These are phyloP conservation scores for Limnomonas spitsbergensis DNA, from an alignment of 139 green algal genomes.

Conservation along the genomic window DNA sequence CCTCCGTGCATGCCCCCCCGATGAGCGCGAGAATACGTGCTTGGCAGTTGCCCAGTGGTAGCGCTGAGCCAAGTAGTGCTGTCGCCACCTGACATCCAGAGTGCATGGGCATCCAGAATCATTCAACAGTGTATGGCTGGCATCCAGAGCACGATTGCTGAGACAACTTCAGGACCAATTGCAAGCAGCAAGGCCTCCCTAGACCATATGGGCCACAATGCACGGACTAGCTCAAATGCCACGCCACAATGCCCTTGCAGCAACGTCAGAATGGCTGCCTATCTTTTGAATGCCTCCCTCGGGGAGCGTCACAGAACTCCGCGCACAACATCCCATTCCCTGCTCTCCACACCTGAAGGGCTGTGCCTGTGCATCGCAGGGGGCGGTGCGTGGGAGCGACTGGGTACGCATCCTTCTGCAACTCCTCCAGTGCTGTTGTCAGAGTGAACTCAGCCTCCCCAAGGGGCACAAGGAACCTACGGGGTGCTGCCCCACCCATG, in stretches of 20 bases:
- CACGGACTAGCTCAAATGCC: too few species aligned
- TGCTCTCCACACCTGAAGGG: conserved; percentile 77
- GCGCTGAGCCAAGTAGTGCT: conserved; percentile 71
- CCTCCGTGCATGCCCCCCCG: conserved; percentile 89
- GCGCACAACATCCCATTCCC: too few species aligned
- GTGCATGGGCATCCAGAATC: too few species aligned
- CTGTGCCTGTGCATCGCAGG: conserved; percentile 85
- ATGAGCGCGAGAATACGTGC: conserved; percentile 88
- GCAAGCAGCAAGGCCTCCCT: too few species aligned
- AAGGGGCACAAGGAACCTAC: conserved; percentile 71
- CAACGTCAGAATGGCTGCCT: too few species aligned
- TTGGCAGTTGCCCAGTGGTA: conserved; percentile 68
- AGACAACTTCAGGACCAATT: too few species aligned
- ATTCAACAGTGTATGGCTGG: too few species aligned
- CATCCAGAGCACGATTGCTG: too few species aligned
- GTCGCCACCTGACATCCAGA: conserved; percentile 86
- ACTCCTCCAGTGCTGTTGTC: conserved; percentile 82
- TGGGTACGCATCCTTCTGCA: conserved; percentile 74
- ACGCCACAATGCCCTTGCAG: too few species aligned
- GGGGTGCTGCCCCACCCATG: background rate
- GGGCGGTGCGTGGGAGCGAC: conserved; percentile 67
- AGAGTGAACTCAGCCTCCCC: conserved; percentile 91
- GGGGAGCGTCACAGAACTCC: too few species aligned
- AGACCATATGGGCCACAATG: too few species aligned
- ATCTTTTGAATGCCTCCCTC: too few species aligned